Evolutionary conservation across 1,139 yeast species (phyloP).

Genomic region (Pichia sp.): DNA sequence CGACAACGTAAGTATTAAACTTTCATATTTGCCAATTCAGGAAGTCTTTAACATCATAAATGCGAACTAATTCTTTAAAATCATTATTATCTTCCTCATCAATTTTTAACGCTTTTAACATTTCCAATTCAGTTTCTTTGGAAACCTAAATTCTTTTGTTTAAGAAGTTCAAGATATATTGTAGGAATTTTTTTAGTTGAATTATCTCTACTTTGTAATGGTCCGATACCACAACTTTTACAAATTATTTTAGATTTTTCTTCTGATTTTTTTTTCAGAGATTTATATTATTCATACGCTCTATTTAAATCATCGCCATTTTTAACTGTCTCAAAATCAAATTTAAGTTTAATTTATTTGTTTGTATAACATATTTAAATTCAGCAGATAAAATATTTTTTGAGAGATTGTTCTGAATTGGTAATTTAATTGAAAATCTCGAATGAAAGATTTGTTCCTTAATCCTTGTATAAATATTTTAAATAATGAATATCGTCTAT

Average conservation of each 20-base stretch:
- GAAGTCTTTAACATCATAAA: not conserved
- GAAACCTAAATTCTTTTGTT: not conserved
- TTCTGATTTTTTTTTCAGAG: slow-evolving; percentile 2
- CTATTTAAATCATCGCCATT: slow-evolving; percentile 1
- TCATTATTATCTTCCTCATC: not conserved
- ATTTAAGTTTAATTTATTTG: not conserved
- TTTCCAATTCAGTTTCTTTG: not conserved
- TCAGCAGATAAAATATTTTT: not conserved
- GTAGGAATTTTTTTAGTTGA: slow-evolving; percentile 1
- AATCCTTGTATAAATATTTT: too few species aligned
- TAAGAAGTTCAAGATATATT: not conserved
- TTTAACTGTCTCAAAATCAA: not conserved
- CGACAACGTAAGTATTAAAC: slow-evolving; percentile 49
- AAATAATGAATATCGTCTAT: too few species aligned
- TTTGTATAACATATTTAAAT: not conserved
- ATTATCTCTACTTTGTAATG: slow-evolving; percentile 9
- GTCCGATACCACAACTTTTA: slow-evolving; percentile 9
- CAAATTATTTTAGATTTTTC: slow-evolving; percentile 3
- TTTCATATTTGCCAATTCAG: not conserved
- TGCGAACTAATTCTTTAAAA: not conserved
- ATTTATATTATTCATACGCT: slow-evolving; percentile 8
- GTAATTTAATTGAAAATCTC: too few species aligned
- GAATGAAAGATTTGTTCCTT: too few species aligned
- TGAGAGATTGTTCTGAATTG: too few species aligned
- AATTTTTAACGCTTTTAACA: not conserved